Conservation (phyloP, 73 alveolate genomes). For the Tetrahymena thermophila region DNA sequence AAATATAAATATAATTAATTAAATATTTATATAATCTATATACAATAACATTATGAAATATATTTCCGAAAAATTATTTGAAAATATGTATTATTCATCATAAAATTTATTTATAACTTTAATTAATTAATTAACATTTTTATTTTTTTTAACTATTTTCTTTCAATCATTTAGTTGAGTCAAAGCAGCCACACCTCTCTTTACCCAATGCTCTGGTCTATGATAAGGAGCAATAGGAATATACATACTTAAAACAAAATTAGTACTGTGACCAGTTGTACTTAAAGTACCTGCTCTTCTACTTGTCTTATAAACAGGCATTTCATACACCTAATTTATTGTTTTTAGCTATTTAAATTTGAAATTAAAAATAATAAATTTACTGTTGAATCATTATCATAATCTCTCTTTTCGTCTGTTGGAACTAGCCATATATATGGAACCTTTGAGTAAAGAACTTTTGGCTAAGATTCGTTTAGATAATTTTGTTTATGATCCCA, state of each 20-base stretch:
- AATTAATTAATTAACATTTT: background rate
- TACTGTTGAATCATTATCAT: background rate
- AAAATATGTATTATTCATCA: too few species aligned
- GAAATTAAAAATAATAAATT: background rate
- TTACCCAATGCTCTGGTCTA: constrained; percentile 91
- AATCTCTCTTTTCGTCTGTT: background rate
- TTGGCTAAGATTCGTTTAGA: constrained; percentile 1
- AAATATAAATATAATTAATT: too few species aligned
- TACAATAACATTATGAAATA: background rate
- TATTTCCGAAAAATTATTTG: background rate
- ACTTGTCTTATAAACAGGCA: constrained; percentile 95
- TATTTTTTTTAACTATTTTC: background rate
- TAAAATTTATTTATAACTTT: background rate
- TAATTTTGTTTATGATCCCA: constrained; percentile 84
- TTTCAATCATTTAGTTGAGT: constrained; percentile 42
- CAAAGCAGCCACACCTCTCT: constrained; percentile 99
- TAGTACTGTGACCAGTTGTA: constrained; percentile 97
- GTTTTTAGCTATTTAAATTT: too few species aligned
- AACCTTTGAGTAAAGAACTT: background rate
- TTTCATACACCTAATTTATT: constrained; percentile 60
- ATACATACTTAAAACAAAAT: constrained; percentile 88
- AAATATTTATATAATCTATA: background rate
- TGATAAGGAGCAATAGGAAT: constrained; percentile 81
- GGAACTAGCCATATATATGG: background rate
- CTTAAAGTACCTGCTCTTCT: constrained; percentile 91